Percentiles rank a stretch among this genome's conserved stretches.
These are phyloP conservation scores for Trichoderma gamsii DNA, from an alignment of 495 filamentous ascomycete genomes.

Conservation along the genomic window DNA sequence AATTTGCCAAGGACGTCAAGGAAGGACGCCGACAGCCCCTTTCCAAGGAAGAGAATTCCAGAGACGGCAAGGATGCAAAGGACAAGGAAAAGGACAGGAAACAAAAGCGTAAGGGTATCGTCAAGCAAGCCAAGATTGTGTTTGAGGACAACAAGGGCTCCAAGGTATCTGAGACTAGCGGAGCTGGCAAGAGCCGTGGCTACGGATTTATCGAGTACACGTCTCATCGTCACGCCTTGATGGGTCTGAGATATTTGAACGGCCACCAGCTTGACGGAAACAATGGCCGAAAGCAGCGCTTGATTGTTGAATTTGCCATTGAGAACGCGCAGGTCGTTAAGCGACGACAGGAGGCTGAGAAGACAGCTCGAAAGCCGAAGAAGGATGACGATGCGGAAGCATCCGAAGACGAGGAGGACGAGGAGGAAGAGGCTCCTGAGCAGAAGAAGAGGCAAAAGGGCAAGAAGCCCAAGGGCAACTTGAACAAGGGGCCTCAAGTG, in stretches of 20 bases:
- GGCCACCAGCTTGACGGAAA: constrained; percentile 59
- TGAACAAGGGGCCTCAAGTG: constrained; percentile 17
- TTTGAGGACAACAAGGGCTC: constrained; percentile 78
- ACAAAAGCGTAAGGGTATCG: constrained; percentile 80
- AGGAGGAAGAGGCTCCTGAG: constrained; percentile 14
- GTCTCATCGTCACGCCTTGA: constrained; percentile 87
- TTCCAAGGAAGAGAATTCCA: constrained; percentile 76
- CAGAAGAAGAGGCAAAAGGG: constrained; percentile 21
- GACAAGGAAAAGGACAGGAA: constrained; percentile 71
- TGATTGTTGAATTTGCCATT: constrained; percentile 97
- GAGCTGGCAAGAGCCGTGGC: constrained; percentile 76
- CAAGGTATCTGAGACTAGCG: constrained; percentile 61
- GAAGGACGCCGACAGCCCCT: constrained; percentile 61
- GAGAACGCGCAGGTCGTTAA: constrained; percentile 93
- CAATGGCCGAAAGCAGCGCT: constrained; percentile 47
- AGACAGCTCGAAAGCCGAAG: constrained; percentile 35
- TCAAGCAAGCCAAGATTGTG: constrained; percentile 91
- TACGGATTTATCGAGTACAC: constrained; percentile 98
- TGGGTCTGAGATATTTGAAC: constrained; percentile 92
- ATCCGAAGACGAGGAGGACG: constrained; percentile 15
- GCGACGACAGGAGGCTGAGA: constrained; percentile 61
- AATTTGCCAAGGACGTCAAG: constrained; percentile 88
- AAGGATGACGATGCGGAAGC: constrained; percentile 15
- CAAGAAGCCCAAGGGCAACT: constrained; percentile 20
- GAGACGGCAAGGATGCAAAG: constrained; percentile 72